Evolutionary conservation across 371 early-diverging fungal genomes (phyloP), one percentile per base, ranked within the genome.

Genomic region (Rhizopus delemar): DNA sequence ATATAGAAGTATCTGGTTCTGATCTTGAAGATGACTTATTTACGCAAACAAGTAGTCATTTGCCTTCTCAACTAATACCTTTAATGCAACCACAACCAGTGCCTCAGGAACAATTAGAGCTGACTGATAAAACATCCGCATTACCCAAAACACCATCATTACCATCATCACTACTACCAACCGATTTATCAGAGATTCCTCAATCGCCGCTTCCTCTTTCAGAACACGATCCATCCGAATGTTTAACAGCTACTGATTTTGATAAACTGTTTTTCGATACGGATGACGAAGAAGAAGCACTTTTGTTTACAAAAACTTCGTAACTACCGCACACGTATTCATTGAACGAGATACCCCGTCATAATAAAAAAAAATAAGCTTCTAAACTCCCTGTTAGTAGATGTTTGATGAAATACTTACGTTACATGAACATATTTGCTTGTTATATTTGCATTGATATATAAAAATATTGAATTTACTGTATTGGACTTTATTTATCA

Each of bases 201-300:
- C 22, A 22, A 22, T 22, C 2, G 22, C 2, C 22, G 22, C 22
- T 22, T 22, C 6, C n/a, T 43, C 2, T 43, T 13, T n/a, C 43
- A 22, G 29, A 48, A 29, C 29, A 1, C 8, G 29, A 48, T 22
- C 8, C 31, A 9, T 29, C 29, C 12, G 8, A 2, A 7, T 2
- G 7, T 9, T 8, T 15, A 7, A 29, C 7, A 43, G n/a, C 13
- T 15, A 43, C 15, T 5, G 13, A 15, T 29, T 22, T 48, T 28
- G 48, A 48, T 48, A 8, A 22, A 8, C 3, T 48, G 29, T 48
- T 48, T 48, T 29, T 29, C 12, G 48, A 29, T 22, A 29, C 29
- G 8, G 48, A 48, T 29, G 48, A 48, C 8, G 48, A 48, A 48
- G 48, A 48, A 16, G 48, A 48, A 16, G 9, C 48, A 5, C 29